These are phyloP conservation scores for Cryptococcus floricola DNA, from an alignment of 1,284 basidiomycete species.

Conservation along the genomic window DNA sequence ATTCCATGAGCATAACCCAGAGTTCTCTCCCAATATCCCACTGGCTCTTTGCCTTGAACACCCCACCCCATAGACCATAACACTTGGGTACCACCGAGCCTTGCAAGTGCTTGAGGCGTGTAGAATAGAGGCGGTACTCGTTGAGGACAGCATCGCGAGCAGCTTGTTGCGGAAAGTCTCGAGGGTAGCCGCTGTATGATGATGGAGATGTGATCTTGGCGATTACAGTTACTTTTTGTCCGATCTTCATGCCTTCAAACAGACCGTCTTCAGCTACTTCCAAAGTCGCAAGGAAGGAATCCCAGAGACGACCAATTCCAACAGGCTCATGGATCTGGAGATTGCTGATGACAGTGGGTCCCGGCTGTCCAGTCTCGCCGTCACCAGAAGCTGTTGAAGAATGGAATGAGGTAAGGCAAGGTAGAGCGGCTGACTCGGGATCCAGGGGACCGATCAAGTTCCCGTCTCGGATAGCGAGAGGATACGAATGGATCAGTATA, in stretches of 20 bases:
- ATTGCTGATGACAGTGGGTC: background rate
- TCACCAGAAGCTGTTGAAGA: too few species aligned
- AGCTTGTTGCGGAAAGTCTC: background rate
- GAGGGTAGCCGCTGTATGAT: background rate
- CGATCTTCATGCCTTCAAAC: background rate
- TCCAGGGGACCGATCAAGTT: background rate
- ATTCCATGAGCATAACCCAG: background rate
- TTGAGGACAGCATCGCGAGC: background rate
- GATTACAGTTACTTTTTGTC: background rate
- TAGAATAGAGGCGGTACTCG: background rate
- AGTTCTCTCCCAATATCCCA: background rate
- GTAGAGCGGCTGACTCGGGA: background rate
- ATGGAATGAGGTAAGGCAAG: too few species aligned
- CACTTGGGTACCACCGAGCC: background rate
- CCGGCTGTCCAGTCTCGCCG: too few species aligned
- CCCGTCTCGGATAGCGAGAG: background rate
- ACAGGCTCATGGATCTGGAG: background rate
- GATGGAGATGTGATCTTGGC: background rate
- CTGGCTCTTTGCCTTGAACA: background rate
- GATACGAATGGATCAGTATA: background rate
- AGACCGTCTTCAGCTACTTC: background rate
- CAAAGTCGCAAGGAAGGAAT: background rate
- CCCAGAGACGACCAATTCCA: background rate
- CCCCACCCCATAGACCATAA: background rate
- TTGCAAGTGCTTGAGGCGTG: background rate